Evolutionary conservation across 2,329 filamentous ascomycete species (phyloP), one percentile per base, ranked within the genome.

Genomic region (Fusarium guadeloupense): DNA sequence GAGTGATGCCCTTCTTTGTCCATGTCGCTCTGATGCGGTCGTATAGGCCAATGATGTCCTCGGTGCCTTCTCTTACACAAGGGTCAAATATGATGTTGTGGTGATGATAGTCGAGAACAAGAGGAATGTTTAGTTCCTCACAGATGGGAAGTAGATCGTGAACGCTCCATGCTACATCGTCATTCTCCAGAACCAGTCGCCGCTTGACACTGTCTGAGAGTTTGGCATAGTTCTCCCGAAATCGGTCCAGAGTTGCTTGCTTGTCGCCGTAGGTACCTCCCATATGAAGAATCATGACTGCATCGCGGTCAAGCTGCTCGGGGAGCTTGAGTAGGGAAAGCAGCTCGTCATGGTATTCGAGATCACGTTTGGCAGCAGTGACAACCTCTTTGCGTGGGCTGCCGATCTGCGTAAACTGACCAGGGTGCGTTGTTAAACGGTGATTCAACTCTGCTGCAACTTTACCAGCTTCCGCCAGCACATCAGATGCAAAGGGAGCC

Each of bases 221-320:
- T 2, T 72, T 81, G 1, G 78, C 78, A 62, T 96, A 96, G 61
- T 93, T 93, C 44, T 87, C 77, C 20, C 89, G 83, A 74, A 97
- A 97, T 3, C 93, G 85, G 52, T 89, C 83, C 6, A 97, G 77
- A 0, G 93, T 93, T 0, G 89, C 91, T 9, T 75, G 80, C 74
- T 96, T 98, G 73, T 96, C 92, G 6, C 93, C 93, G 70, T 94
- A 97, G 0, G 90, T 85, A 9, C 94, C 94, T 14, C 94, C 94
- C 85, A 98, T 91, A 72, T 98, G 94, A 9, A 98, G 71, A 51
- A 98, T 93, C 91, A 97, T 96, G 50, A 98, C 88, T 2, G 94
- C 94, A 72, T 97, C 93, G 25, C 87, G 87, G 67, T 98, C 81
- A 64, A 87, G 83, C 72, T 97, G 92, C 16, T 87, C 83, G 0